Conservation (phyloP, 805 yeast species). For the Naumovozyma baii region DNA sequence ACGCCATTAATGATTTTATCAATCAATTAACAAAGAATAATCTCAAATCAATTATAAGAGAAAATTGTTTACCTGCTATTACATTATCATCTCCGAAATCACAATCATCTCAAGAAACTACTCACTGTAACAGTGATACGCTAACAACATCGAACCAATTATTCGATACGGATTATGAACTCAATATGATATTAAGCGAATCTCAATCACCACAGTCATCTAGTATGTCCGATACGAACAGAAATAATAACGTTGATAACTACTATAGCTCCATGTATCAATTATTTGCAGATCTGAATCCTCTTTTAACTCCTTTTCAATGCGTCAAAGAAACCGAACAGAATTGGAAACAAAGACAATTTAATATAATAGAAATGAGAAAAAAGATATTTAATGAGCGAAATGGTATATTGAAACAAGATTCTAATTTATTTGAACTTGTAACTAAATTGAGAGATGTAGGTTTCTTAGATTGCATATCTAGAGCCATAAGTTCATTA, state of each 20-base stretch:
- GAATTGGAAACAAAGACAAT: slow-evolving; percentile 76
- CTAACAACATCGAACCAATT: not conserved
- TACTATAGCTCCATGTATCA: slow-evolving; percentile 9
- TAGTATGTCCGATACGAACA: not conserved
- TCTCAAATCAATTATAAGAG: not conserved
- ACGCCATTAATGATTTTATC: slow-evolving; percentile 5
- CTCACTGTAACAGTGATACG: not conserved
- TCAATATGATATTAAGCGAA: slow-evolving; percentile 12
- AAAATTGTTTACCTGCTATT: not conserved
- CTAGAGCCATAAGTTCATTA: slow-evolving; percentile 59
- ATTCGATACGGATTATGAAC: slow-evolving; percentile 18
- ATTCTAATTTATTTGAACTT: slow-evolving; percentile 30
- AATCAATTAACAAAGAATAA: slow-evolving; percentile 1
- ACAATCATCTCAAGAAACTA: not conserved
- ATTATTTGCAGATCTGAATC: slow-evolving; percentile 22
- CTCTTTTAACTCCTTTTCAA: slow-evolving; percentile 37
- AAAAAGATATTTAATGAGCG: slow-evolving; percentile 49
- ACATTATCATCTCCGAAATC: not conserved
- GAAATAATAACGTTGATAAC: slow-evolving; percentile 1
- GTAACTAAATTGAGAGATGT: slow-evolving; percentile 28
- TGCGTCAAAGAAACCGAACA: slow-evolving; percentile 72
- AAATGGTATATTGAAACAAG: slow-evolving; percentile 17
- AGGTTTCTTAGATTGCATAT: slow-evolving; percentile 48
- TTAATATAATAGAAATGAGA: slow-evolving; percentile 46
- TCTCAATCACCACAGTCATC: slow-evolving; percentile 10